phyloP scores from a whole-genome alignment of 768 basidiomycete species.

The Leccinum variicolor region DNA sequence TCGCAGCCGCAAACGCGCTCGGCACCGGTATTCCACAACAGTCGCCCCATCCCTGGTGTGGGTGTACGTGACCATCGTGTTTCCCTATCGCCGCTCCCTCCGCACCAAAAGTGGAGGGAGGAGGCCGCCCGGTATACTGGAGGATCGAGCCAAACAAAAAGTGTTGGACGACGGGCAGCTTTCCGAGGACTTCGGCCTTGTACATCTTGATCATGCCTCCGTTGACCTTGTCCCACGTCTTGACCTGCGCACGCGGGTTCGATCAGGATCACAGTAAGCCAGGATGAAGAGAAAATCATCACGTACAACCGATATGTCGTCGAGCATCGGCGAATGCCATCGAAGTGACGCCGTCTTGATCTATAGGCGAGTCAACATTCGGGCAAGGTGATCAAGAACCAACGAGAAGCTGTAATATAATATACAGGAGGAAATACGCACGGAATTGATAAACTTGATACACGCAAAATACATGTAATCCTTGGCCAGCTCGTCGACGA shows the following conservation, averaged over 20 bases:
- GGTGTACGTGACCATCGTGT: conserved; percentile 31
- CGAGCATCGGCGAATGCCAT: conserved; percentile 99
- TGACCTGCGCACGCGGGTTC: conserved; percentile 44
- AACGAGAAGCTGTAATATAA: too few species aligned
- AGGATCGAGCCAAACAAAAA: conserved; percentile 89
- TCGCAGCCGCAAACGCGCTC: conserved; percentile 72
- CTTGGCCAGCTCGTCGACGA: conserved; percentile 87
- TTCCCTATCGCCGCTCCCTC: neutral
- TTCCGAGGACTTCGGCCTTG: conserved; percentile 88
- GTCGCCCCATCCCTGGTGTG: conserved; percentile 74
- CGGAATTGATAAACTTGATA: conserved; percentile 94
- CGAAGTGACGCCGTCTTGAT: conserved; percentile 93
- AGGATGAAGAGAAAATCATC: neutral
- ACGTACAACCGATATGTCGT: conserved; percentile 86
- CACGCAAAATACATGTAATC: conserved; percentile 98
- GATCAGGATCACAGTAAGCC: neutral
- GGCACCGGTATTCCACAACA: conserved; percentile 92
- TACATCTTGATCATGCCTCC: conserved; percentile 98
- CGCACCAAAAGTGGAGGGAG: conserved; percentile 30
- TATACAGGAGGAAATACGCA: conserved; percentile 32
- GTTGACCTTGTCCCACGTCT: conserved; percentile 97
- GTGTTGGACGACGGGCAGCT: conserved; percentile 95
- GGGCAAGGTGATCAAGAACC: too few species aligned
- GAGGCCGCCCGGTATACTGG: conserved; percentile 57
- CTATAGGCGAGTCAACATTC: conserved; percentile 34